phyloP scores from a whole-genome alignment of 2,329 filamentous ascomycete genomes.

The Aspergillus fumigatus region DNA sequence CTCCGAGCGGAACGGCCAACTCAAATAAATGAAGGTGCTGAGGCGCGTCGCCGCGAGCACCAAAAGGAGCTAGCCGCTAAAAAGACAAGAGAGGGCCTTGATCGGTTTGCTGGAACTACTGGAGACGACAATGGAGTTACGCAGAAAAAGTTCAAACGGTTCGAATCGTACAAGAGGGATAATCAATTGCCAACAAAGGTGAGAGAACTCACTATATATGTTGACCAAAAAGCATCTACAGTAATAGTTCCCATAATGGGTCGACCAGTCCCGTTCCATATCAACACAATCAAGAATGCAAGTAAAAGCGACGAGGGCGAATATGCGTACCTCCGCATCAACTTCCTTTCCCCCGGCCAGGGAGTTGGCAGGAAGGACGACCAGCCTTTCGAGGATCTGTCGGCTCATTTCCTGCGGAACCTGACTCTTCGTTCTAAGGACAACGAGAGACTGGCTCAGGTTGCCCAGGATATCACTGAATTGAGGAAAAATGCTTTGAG shows the following conservation, averaged over 20 bases:
- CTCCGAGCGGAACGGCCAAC: slow-evolving; percentile 86
- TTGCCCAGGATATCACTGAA: slow-evolving; percentile 88
- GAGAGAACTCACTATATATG: slow-evolving; percentile 80
- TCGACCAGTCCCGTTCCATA: slow-evolving; percentile 94
- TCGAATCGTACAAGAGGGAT: slow-evolving; percentile 97
- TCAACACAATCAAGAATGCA: slow-evolving; percentile 96
- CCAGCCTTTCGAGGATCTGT: slow-evolving; percentile 93
- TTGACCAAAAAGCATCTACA: slow-evolving; percentile 85
- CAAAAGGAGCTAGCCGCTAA: slow-evolving; percentile 83
- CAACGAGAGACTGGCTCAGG: slow-evolving; percentile 80
- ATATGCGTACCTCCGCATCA: slow-evolving; percentile 90
- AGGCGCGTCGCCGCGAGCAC: slow-evolving; percentile 81
- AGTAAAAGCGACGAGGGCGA: slow-evolving; percentile 96
- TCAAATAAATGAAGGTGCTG: slow-evolving; percentile 83
- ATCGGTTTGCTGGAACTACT: slow-evolving; percentile 79
- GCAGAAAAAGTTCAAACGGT: slow-evolving; percentile 97
- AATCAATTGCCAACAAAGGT: slow-evolving; percentile 83
- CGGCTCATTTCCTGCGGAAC: slow-evolving; percentile 91
- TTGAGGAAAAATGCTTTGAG: slow-evolving; percentile 90
- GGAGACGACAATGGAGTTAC: slow-evolving; percentile 83
- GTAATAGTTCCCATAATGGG: slow-evolving; percentile 96
- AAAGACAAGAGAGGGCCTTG: slow-evolving; percentile 85
- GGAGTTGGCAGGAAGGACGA: slow-evolving; percentile 97
- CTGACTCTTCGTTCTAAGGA: slow-evolving; percentile 92
- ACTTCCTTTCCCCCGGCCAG: slow-evolving; percentile 94